Evolutionary conservation across 2,329 filamentous ascomycete species (phyloP), one percentile per base, ranked within the genome.

Genomic region (Exophiala oligosperma): DNA sequence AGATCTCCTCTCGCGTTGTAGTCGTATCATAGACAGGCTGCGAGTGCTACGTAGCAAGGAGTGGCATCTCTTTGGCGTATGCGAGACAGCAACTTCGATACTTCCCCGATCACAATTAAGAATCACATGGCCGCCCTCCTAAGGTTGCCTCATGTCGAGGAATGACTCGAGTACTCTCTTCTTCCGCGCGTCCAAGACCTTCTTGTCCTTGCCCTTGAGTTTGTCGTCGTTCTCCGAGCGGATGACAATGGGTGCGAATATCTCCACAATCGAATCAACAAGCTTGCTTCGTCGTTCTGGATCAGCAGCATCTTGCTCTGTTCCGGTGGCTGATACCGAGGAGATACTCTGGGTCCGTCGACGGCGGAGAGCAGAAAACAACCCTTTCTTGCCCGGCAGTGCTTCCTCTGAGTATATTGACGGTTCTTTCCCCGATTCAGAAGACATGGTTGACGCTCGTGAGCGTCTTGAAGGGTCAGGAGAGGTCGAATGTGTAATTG

Each of bases 231-330:
- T 59, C 28, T 64, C 53, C 12, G 63, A 58, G 32, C 62, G 49
- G 38, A 67, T 64, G 28, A 67, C 54, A 41, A 63, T 32, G 1
- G 60, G 59, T 26, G 63, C 64, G 46, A 68, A 66, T n/a, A 61
- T 40, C 4, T 60, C 63, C 12, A 58, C 57, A 50, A 66, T 67
- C n/a, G 50, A 50, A 11, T 23, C 35, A 41, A 61, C 49, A 3
- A 67, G 52, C 40, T 58, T 46, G 9, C 54, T 56, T 29, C 63
- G 40, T 40, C 61, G 55, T 14, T 65, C 56, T 4, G 37, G 26
- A 7, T 44, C 24, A 5, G 32, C 32, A 14, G 17, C 21, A 2
- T 54, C 51, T 12, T 37, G 21, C 6, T 56, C 56, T 23, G 53
- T 24, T 11, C 41, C 51, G 2, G 50, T 35, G 11, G 37, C 47